phyloP scores from a whole-genome alignment of 2,329 filamentous ascomycete genomes.

The Fusarium hainanense region DNA sequence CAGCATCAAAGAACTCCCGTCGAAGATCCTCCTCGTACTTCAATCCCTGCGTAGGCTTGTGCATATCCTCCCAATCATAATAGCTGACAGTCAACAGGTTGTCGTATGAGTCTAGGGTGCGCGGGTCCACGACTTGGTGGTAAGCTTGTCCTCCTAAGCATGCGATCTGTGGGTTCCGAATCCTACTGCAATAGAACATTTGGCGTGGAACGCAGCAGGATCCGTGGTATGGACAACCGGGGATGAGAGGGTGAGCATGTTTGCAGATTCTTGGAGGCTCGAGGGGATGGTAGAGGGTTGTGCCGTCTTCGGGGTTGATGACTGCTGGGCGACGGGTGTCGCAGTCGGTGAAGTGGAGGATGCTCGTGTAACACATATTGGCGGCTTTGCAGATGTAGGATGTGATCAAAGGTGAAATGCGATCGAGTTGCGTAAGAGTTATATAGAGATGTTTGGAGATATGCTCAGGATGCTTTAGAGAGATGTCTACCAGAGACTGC shows the following conservation, averaged over 20 bases:
- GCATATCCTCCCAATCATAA: background rate
- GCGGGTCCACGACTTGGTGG: constrained; percentile 8
- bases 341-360: constrained; percentile 27
- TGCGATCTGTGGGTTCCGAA: background rate
- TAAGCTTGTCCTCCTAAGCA: constrained; percentile 23
- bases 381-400: too few relatives aligned
- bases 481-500: background rate
- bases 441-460: background rate
- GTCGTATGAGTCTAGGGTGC: background rate
- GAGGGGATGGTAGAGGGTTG: constrained; percentile 21
- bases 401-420: background rate
- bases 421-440: background rate
- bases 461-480: background rate
- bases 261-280: constrained; percentile 13
- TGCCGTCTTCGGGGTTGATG: constrained; percentile 3
- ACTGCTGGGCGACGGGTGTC: constrained; percentile 27
- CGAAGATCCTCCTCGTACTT: constrained; percentile 19
- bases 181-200: background rate
- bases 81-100: background rate
- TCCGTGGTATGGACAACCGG: constrained; percentile 13
- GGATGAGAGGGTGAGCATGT: background rate
- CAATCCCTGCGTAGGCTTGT: background rate
- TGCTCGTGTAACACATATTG: constrained; percentile 23
- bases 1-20: constrained; percentile 17
- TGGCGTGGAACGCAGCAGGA: constrained; percentile 2